These are phyloP conservation scores for Teunomyces gatunensis DNA, from an alignment of 805 yeast species.

Conservation along the genomic window DNA sequence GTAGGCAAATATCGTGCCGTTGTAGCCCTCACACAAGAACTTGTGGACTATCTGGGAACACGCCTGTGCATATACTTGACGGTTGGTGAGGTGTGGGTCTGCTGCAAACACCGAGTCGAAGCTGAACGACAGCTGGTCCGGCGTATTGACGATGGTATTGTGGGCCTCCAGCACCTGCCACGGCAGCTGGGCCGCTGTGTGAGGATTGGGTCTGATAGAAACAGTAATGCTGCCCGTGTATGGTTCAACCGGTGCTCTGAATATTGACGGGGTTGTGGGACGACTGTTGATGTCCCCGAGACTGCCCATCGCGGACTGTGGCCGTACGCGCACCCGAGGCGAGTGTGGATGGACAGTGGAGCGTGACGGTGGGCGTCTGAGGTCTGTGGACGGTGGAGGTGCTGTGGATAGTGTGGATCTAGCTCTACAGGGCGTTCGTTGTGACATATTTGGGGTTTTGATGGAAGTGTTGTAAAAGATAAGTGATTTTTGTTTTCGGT, in stretches of 20 bases:
- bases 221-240: constrained; percentile 76
- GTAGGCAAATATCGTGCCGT: constrained; percentile 88
- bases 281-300: constrained; percentile 19
- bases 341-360: constrained; percentile 26
- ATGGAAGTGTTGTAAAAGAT: background rate
- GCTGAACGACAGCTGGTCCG: constrained; percentile 57
- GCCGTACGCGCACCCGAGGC: constrained; percentile 30
- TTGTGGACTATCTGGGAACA: constrained; percentile 53
- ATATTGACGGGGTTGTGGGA: constrained; percentile 38
- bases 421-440: constrained; percentile 26
- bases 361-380: constrained; percentile 31
- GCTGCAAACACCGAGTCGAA: constrained; percentile 81
- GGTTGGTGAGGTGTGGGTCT: constrained; percentile 41
- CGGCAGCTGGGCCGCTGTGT: constrained; percentile 16
- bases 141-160: constrained; percentile 43
- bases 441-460: constrained; percentile 11
- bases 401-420: constrained; percentile 22
- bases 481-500: background rate
- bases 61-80: constrained; percentile 56
- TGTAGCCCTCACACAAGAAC: constrained; percentile 66
- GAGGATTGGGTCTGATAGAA: constrained; percentile 74
- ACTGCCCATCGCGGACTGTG: constrained; percentile 35
- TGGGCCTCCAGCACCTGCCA: constrained; percentile 16
- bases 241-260: constrained; percentile 27
- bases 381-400: constrained; percentile 13